These are phyloP conservation scores for Phialophora chinensis DNA, from an alignment of 2,329 filamentous ascomycete species.

Conservation along the genomic window DNA sequence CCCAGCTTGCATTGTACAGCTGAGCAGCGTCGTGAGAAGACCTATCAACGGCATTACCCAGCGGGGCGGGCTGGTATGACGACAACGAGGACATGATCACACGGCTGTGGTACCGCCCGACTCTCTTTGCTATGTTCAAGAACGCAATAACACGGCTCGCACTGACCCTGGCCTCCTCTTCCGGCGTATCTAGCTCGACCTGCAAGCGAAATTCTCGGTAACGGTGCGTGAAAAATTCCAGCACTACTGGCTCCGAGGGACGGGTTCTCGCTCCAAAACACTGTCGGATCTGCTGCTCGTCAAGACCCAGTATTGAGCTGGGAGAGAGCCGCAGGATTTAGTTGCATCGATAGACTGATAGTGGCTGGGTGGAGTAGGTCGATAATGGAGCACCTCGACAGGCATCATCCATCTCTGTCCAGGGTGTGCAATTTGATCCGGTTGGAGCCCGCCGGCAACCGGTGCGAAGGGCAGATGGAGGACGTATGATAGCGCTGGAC, in stretches of 20 bases:
- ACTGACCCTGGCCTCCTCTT: neutral
- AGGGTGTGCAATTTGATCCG: neutral
- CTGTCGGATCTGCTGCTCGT: neutral
- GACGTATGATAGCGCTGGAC: neutral
- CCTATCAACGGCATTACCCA: constrained; percentile 1
- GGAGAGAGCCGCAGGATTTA: constrained; percentile 17
- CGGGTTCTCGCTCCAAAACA: neutral
- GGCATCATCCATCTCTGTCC: neutral
- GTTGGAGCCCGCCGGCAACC: neutral
- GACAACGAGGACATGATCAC: constrained; percentile 1
- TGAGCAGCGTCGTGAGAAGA: neutral
- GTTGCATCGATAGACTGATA: constrained; percentile 22
- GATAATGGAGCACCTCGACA: constrained; percentile 11
- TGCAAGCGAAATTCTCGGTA: neutral
- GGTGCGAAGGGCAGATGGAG: neutral
- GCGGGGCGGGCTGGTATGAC: neutral
- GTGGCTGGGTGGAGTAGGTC: constrained; percentile 23
- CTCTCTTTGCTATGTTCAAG: neutral
- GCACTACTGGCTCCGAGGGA: neutral
- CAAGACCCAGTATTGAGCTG: constrained; percentile 9
- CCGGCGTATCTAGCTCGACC: neutral
- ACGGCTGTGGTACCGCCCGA: neutral
- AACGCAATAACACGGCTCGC: neutral
- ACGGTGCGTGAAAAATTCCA: neutral
- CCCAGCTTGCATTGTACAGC: constrained; percentile 22